Evolutionary conservation across 768 basidiomycete species (phyloP), one percentile per base, ranked within the genome.

Genomic region (Termitomyces titanicus): DNA sequence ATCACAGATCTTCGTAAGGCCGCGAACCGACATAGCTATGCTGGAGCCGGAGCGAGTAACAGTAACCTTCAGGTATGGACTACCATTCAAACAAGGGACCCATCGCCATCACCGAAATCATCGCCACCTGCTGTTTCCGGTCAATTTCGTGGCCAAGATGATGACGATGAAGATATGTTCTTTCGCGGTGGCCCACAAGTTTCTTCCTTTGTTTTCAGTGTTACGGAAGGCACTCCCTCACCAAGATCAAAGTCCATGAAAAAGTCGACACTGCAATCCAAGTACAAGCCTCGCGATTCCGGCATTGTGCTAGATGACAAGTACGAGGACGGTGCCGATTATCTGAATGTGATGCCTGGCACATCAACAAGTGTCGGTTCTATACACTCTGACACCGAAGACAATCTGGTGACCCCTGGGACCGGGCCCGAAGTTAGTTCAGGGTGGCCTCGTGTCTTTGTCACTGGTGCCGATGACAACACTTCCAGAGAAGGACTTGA

Each of bases 281-380:
- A 92, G 69, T 90, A 81, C 70, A 81, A 81, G 51, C 79, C 82
- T n/a, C 76, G 83, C 12, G 87, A 90, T 66, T 88, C 87, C 1
- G 82, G 85, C 12, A 70, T 86, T 38, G 79, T 74, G 7, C 66
- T 86, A 5, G 83, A 79, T 60, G 86, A 89, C 43, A 87, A 88
- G 27, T 73, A 77, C 43, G 70, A 75, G 27, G 66, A 55, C 39
- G 49, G 47, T 20, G 54, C 55, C 17, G 69, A 71, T 51, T 62
- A 62, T 47, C 51, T 71, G 18, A 72, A 70, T 44, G 69, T 74
- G 25, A 72, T 86, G 72, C 83, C 84, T 31, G 75, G 70, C 33
- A 76, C 81, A 0, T 89, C 86, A 0, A 84, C 79, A 6, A 88
- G 86, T 45, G 76, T 81, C 22, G 84, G 80, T 61, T 85, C 86